Conservation (phyloP, 73 alveolate genomes). For the Stentor coeruleus region DNA sequence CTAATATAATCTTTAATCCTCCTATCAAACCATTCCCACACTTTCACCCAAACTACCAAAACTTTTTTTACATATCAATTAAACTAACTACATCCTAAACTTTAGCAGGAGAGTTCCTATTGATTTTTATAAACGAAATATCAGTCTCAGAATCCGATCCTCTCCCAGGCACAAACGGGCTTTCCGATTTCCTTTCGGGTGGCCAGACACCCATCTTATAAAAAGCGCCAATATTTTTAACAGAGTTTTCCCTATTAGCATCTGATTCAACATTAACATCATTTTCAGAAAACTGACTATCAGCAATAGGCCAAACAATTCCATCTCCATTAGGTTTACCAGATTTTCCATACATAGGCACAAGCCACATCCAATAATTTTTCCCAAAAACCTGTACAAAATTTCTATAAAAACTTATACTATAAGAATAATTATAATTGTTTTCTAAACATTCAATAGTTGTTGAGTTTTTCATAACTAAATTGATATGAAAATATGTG, state of each 20-base stretch:
- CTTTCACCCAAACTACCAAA: no score
- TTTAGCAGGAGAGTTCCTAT: no score
- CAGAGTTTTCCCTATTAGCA: neutral
- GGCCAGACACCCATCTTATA: no score
- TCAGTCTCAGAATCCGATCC: constrained; percentile 2
- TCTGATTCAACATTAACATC: neutral
- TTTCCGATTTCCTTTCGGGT: no score
- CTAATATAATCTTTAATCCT: no score
- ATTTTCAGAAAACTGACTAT: neutral
- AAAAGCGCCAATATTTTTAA: no score
- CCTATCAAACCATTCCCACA: no score
- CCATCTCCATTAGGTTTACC: constrained; percentile 47
- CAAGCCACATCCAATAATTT: constrained; percentile 26
- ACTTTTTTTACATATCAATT: no score
- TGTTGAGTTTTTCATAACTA: constrained; percentile 80
- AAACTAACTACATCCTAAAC: no score
- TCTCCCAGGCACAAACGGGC: no score
- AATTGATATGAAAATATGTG: constrained; percentile 77
- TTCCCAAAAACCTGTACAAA: constrained; percentile 34
- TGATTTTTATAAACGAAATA: neutral
- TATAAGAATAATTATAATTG: neutral
- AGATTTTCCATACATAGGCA: constrained; percentile 31
- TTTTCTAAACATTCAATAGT: constrained; percentile 92
- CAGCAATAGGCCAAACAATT: constrained; percentile 44
- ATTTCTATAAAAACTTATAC: constrained; percentile 28